A percentile compares a stretch with the other conserved stretches of the same genome.
phyloP scores from a whole-genome alignment of 192 early-diverging fungal genomes.

The Backusella tuberculispora region DNA sequence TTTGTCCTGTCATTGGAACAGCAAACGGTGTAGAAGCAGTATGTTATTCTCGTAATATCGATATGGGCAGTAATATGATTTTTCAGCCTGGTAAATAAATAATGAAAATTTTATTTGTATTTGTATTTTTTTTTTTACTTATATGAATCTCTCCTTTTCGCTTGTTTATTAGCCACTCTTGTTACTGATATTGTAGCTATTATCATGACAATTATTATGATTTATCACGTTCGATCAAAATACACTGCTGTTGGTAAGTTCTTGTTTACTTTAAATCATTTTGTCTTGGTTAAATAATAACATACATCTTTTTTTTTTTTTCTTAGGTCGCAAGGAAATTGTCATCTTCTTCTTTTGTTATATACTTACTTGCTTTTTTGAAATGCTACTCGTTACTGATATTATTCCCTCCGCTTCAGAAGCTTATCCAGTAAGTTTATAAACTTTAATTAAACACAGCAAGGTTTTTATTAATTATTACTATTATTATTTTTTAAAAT shows the following conservation, averaged over 20 bases:
- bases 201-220: conserved; percentile 98
- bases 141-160: not conserved
- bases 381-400: conserved; percentile 76
- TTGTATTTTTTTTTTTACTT: not conserved
- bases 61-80: conserved; percentile 78
- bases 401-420: conserved; percentile 72
- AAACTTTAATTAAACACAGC: too few relatives aligned
- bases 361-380: conserved; percentile 70
- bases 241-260: conserved; percentile 92
- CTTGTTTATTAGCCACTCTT: conserved; percentile 77
- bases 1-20: conserved; percentile 91
- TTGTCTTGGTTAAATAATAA: not conserved
- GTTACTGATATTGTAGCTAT: conserved; percentile 92
- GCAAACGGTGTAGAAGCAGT: conserved; percentile 76
- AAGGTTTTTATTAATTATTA: not conserved
- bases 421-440: conserved; percentile 63
- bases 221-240: conserved; percentile 96
- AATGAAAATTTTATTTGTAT: not conserved
- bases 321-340: conserved; percentile 83
- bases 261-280: not conserved
- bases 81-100: conserved; percentile 80
- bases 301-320: not conserved
- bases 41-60: conserved; percentile 97
- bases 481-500: not conserved
- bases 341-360: conserved; percentile 91